These are phyloP conservation scores for Onygenales sp. DNA, from an alignment of 2,329 filamentous ascomycete species.

Conservation along the genomic window DNA sequence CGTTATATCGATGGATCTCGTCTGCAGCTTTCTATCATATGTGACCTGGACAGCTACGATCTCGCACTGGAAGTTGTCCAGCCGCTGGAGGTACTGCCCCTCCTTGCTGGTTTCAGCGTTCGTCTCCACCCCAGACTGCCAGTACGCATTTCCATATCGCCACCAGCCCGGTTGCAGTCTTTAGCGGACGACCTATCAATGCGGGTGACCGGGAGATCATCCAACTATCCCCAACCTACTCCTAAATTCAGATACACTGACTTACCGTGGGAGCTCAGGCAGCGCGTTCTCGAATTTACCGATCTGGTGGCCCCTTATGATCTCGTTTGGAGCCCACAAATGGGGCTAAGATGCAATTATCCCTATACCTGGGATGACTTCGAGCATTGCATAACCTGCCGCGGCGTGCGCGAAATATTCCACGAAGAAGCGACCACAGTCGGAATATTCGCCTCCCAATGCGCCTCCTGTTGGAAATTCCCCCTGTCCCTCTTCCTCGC, in stretches of 20 bases:
- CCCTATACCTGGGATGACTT: not conserved
- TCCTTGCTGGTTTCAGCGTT: not conserved
- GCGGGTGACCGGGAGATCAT: not conserved
- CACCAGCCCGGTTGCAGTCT: not conserved
- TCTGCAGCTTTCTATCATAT: not conserved
- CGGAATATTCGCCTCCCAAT: not conserved
- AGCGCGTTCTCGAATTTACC: not conserved
- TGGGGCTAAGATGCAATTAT: not conserved
- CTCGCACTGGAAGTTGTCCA: not conserved
- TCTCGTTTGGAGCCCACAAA: not conserved
- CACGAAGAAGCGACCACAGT: not conserved
- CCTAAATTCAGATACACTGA: not conserved
- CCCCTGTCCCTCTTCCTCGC: not conserved
- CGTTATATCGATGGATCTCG: not conserved
- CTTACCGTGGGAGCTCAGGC: not conserved
- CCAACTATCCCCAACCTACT: not conserved
- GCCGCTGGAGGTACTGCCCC: not conserved
- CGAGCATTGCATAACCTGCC: not conserved
- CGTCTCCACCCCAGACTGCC: not conserved
- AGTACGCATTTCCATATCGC: not conserved
- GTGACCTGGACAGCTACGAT: not conserved
- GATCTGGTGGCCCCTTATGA: not conserved
- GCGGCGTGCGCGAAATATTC: too few species aligned
- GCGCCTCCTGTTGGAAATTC: not conserved
- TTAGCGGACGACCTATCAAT: not conserved